Conservation (phyloP, 2,329 filamentous ascomycete genomes). For the Sclerotinia minor region DNA sequence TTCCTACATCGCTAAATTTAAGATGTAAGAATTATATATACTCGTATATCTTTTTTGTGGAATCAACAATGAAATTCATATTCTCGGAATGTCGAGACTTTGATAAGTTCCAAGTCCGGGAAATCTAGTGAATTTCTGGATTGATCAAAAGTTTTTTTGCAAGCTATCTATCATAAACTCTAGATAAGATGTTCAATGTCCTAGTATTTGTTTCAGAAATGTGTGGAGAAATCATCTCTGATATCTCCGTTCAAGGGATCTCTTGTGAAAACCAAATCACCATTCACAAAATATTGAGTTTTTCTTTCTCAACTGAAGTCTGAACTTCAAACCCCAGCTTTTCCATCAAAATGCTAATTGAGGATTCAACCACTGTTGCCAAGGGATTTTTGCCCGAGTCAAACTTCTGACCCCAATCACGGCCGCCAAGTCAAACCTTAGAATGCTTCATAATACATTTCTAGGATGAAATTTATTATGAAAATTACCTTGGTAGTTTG, state of each 20-base stretch:
- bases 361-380: background rate
- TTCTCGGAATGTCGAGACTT: background rate
- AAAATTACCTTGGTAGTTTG: slow-evolving; percentile 19
- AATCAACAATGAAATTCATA: no score
- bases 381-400: slow-evolving; percentile 24
- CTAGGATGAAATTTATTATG: slow-evolving; percentile 11
- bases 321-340: slow-evolving; percentile 5
- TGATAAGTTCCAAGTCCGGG: background rate
- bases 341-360: background rate
- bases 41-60: background rate
- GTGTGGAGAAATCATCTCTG: background rate
- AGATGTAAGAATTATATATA: no score
- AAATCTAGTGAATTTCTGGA: background rate
- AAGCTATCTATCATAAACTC: background rate
- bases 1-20: background rate
- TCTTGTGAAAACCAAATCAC: background rate
- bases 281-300: background rate
- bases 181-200: background rate
- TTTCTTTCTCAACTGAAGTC: background rate
- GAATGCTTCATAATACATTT: slow-evolving; percentile 18
- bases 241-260: background rate
- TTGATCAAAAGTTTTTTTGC: background rate
- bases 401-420: slow-evolving; percentile 3
- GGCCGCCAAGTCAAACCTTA: slow-evolving; percentile 24
- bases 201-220: background rate